These are phyloP conservation scores for Russula compacta DNA, from an alignment of 768 basidiomycete genomes.

Conservation along the genomic window DNA sequence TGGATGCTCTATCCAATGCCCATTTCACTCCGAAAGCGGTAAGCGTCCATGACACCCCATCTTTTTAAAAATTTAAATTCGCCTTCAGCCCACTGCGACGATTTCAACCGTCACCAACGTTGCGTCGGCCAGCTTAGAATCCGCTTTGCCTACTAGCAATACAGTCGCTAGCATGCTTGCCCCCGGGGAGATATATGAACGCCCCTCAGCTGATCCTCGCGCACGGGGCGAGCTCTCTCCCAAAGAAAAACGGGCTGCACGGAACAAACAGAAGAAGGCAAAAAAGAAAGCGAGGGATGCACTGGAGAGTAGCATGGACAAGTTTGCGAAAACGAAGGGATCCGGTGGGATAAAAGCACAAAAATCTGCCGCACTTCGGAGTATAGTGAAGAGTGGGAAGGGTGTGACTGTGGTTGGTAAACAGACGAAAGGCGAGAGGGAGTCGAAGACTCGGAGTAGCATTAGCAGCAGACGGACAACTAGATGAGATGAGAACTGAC, in stretches of 20 bases:
- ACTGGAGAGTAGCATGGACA: constrained; percentile 57
- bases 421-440: constrained; percentile 28
- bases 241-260: constrained; percentile 63
- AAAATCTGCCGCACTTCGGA: constrained; percentile 76
- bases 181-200: constrained; percentile 83
- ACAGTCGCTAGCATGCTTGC: constrained; percentile 76
- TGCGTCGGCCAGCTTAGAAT: constrained; percentile 76
- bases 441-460: not conserved
- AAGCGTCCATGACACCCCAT: constrained; percentile 21
- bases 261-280: constrained; percentile 59
- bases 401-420: constrained; percentile 88
- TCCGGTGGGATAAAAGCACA: constrained; percentile 58
- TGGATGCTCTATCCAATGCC: constrained; percentile 91
- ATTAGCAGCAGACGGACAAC: not conserved
- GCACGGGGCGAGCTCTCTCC: constrained; percentile 79
- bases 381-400: constrained; percentile 73
- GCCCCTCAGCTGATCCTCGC: constrained; percentile 45
- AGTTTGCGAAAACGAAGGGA: constrained; percentile 48
- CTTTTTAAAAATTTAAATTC: constrained; percentile 10
- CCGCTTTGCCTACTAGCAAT: constrained; percentile 78
- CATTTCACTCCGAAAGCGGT: constrained; percentile 95
- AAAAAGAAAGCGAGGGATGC: constrained; percentile 59
- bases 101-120: constrained; percentile 82
- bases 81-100: constrained; percentile 67
- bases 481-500: constrained; percentile 1